These are phyloP conservation scores for Harringtonia aguacate DNA, from an alignment of 2,329 filamentous ascomycete species.

Conservation along the genomic window DNA sequence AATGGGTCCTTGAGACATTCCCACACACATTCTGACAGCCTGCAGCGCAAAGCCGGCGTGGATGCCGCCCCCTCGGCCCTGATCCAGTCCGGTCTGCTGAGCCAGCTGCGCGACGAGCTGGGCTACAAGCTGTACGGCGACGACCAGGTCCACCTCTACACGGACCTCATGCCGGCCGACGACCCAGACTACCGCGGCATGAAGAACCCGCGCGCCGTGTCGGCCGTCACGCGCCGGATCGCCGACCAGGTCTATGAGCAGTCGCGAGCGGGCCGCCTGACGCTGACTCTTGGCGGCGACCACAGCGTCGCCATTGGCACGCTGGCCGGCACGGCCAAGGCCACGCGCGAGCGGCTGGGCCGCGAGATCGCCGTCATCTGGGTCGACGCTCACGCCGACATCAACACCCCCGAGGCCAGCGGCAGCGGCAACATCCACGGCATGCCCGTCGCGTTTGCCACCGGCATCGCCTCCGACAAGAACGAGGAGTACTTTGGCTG, in stretches of 20 bases:
- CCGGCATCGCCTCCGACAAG: constrained; percentile 69
- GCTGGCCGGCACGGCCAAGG: constrained; percentile 76
- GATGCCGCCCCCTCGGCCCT: constrained; percentile 84
- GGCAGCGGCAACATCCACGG: constrained; percentile 92
- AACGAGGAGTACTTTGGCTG: constrained; percentile 79
- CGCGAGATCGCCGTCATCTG: constrained; percentile 91
- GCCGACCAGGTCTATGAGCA: constrained; percentile 80
- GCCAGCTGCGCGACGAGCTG: constrained; percentile 73
- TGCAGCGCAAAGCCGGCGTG: constrained; percentile 77
- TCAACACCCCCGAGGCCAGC: constrained; percentile 89
- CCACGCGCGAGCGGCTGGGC: constrained; percentile 69
- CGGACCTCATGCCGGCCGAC: constrained; percentile 55
- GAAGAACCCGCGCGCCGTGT: constrained; percentile 86
- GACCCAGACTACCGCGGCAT: constrained; percentile 82
- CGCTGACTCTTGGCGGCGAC: constrained; percentile 89
- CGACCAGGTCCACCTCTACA: constrained; percentile 69
- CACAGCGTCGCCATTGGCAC: constrained; percentile 95
- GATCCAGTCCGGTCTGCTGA: constrained; percentile 77
- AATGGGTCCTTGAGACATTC: no score
- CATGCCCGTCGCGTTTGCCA: constrained; percentile 91
- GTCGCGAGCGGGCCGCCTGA: constrained; percentile 71
- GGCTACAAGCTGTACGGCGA: constrained; percentile 84
- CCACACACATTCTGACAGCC: constrained; percentile 1
- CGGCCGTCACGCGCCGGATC: constrained; percentile 71
- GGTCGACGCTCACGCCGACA: constrained; percentile 97